Percentiles rank a stretch among this genome's conserved stretches.
These are phyloP conservation scores for Linnemannia schmuckeri DNA, from an alignment of 192 early-diverging fungal genomes.

Conservation along the genomic window DNA sequence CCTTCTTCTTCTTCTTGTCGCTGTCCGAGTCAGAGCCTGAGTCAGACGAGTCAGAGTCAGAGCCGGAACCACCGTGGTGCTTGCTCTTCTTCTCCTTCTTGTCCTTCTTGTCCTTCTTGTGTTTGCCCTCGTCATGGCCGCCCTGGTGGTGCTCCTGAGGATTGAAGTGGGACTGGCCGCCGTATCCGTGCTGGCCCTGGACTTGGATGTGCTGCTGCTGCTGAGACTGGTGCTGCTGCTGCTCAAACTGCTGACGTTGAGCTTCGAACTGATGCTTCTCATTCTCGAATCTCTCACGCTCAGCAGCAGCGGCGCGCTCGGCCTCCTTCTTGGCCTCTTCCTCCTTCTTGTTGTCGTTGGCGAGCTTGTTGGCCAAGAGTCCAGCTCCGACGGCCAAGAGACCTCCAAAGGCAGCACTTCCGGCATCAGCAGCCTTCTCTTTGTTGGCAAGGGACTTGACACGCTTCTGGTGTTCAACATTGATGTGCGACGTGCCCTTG, in stretches of 20 bases:
- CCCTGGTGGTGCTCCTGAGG: constrained; percentile 11
- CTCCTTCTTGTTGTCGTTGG: constrained; percentile 51
- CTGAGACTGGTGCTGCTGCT: constrained; percentile 25
- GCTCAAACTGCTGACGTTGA: constrained; percentile 22
- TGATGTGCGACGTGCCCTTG: constrained; percentile 53
- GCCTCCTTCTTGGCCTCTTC: constrained; percentile 38
- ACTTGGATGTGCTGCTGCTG: constrained; percentile 17
- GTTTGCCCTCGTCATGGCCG: constrained; percentile 13
- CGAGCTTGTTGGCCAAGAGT: constrained; percentile 59
- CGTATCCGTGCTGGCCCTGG: constrained; percentile 6
- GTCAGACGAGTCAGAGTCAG: constrained; percentile 10
- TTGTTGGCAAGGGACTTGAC: constrained; percentile 59
- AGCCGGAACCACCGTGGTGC: constrained; percentile 10
- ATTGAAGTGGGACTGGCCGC: neutral
- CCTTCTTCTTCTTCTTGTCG: constrained; percentile 40
- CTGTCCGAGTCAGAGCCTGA: constrained; percentile 20
- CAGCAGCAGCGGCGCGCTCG: constrained; percentile 15
- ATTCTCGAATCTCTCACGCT: constrained; percentile 29
- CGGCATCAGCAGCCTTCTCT: constrained; percentile 53
- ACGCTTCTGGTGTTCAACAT: constrained; percentile 56
- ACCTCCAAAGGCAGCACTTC: constrained; percentile 53
- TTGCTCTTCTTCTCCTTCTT: constrained; percentile 37
- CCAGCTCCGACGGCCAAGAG: constrained; percentile 61
- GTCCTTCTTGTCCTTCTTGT: constrained; percentile 20
- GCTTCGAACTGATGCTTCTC: constrained; percentile 38